Evolutionary conservation across 805 yeast genomes (phyloP).

Genomic region (Yarrowia deformans): DNA sequence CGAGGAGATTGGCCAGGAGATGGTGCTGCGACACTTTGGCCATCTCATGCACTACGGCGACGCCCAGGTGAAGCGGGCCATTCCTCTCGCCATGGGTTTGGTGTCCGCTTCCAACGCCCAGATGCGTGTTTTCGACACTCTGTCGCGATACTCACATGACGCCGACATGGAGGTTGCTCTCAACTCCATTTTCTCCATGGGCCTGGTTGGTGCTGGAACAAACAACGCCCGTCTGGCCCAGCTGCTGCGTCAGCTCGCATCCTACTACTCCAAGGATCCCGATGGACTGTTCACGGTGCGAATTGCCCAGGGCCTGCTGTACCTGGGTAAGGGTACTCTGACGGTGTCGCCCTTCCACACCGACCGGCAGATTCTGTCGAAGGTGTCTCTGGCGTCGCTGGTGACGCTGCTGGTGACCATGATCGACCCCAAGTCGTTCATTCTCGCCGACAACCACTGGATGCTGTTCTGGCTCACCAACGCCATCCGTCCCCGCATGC

Average conservation of each 20-base stretch:
- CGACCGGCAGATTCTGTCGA: slow-evolving; percentile 85
- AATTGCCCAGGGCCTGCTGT: slow-evolving; percentile 92
- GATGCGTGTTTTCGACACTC: slow-evolving; percentile 95
- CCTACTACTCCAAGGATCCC: slow-evolving; percentile 88
- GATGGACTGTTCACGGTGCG: slow-evolving; percentile 92
- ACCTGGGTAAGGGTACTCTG: slow-evolving; percentile 95
- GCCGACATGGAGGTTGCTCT: slow-evolving; percentile 92
- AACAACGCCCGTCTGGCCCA: slow-evolving; percentile 98
- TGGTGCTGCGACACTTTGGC: slow-evolving; percentile 95
- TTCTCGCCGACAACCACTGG: slow-evolving; percentile 76
- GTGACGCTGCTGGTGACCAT: slow-evolving; percentile 83
- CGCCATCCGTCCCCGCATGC: slow-evolving; percentile 90
- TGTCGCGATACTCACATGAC: slow-evolving; percentile 96
- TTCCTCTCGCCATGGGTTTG: slow-evolving; percentile 97
- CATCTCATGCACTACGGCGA: slow-evolving; percentile 98
- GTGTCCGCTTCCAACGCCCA: slow-evolving; percentile 93
- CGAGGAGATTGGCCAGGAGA: slow-evolving; percentile 96
- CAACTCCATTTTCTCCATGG: slow-evolving; percentile 96
- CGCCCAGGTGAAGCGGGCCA: slow-evolving; percentile 87
- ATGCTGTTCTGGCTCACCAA: slow-evolving; percentile 85
- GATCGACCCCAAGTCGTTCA: slow-evolving; percentile 83
- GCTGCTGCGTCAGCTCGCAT: slow-evolving; percentile 90
- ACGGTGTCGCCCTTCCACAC: slow-evolving; percentile 87
- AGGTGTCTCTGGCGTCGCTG: slow-evolving; percentile 87
- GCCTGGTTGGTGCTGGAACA: slow-evolving; percentile 98